Base-by-base conservation (phyloP, 495 filamentous ascomycete genomes). In the Lindgomyces ingoldianus region DNA sequence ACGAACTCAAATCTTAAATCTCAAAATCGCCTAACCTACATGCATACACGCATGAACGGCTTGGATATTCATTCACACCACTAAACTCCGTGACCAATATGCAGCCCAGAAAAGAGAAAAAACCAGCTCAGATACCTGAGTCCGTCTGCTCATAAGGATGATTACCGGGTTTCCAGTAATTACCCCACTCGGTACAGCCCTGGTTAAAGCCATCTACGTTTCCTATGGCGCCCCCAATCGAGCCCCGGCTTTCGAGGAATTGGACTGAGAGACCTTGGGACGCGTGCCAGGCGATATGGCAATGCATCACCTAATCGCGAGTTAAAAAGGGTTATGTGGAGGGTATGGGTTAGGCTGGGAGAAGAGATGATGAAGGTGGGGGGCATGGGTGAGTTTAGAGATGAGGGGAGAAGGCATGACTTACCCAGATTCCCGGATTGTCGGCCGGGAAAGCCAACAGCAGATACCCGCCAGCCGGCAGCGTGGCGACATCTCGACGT, bases 271-370 rank as follows among this genome's bases (percentile, higher is more conserved):
- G 65, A 1, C 74, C 74, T 36, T 74, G 57, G 12, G 51, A 30
- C 1, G 72, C 65, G 57, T 75, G 74, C 67, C 67, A 76, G 9
- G 71, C 69, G 36, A 75, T 74, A 56, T 75, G 73, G 62, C 73
- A 75, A 56, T 75, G 73, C 68, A 71, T 70, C 4, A 74, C 25
- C 65, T 36, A 57, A 2, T 27, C 6, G 3, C 46, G 3, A 4
- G 18, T 49, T 22, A 49, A 25, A 9, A 46, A 46, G 4, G 44
- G n/a, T 22, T 22, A 49, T 11, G 44, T 14, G n/a, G 14, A 49
- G 21, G 21, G 46, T 10, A 22, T 10, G 46, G 1, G 18, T n/a
- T n/a, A n/a, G n/a, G n/a, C n/a, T n/a, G n/a, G n/a, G n/a, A n/a
- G n/a, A n/a, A n/a, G n/a, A n/a, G n/a, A n/a, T n/a, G n/a, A n/a